Conservation (phyloP, 1,284 basidiomycete genomes). For the Uromyces viciae-fabae region DNA sequence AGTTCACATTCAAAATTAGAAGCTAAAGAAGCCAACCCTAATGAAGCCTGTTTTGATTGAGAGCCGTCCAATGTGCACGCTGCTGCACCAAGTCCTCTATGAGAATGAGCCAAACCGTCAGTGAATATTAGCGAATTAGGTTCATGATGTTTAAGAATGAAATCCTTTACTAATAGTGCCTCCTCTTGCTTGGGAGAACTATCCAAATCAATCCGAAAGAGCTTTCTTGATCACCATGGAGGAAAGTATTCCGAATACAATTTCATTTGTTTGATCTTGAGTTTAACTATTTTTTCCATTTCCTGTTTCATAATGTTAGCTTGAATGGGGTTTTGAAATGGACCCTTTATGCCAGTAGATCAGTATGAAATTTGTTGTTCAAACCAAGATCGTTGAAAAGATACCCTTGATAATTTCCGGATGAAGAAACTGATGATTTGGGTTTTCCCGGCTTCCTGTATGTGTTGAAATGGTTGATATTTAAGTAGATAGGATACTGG, state of each 20-base stretch:
- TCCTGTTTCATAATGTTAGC: neutral
- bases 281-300: neutral
- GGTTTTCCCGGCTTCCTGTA: neutral
- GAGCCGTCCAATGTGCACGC: neutral
- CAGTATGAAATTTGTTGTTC: too few relatives aligned
- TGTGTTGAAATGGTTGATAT: neutral
- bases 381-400: too few relatives aligned
- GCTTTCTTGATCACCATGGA: neutral
- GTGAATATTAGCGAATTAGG: neutral
- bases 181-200: neutral
- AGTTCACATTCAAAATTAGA: conserved; percentile 9
- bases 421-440: neutral
- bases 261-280: neutral
- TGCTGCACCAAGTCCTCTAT: neutral
- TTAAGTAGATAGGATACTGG: neutral
- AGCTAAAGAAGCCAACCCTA: neutral
- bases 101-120: neutral
- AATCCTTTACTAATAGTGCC: too few relatives aligned
- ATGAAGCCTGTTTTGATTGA: neutral
- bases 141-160: neutral
- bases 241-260: neutral
- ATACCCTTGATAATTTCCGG: too few relatives aligned
- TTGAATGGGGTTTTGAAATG: neutral
- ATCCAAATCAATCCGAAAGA: neutral
- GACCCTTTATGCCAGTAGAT: too few relatives aligned